phyloP scores from a whole-genome alignment of 2,329 filamentous ascomycete genomes.

The Trichophyton benhamiae region DNA sequence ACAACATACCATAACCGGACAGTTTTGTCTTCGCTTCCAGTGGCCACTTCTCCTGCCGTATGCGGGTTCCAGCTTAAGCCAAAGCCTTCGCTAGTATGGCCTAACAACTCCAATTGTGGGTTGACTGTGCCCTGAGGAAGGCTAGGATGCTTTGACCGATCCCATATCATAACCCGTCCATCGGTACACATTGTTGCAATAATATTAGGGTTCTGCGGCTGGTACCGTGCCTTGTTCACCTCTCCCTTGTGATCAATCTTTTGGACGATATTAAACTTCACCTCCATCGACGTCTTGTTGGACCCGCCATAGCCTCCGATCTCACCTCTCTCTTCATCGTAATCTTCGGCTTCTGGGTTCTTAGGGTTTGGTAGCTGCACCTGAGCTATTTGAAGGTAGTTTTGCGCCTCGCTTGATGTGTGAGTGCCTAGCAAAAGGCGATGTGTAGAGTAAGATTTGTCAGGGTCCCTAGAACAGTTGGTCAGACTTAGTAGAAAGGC shows the following conservation, averaged over 20 bases:
- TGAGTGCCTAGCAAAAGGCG: conserved; percentile 88
- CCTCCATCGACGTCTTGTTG: conserved; percentile 54
- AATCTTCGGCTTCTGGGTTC: conserved; percentile 59
- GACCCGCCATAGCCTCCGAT: conserved; percentile 74
- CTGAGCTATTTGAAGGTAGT: conserved; percentile 90
- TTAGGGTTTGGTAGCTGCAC: conserved; percentile 78
- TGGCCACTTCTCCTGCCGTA: conserved; percentile 65
- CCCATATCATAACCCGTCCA: conserved; percentile 81
- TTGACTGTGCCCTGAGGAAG: conserved; percentile 61
- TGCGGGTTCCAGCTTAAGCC: conserved; percentile 88
- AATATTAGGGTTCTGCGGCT: conserved; percentile 92
- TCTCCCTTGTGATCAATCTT: conserved; percentile 94
- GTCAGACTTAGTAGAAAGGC: conserved; percentile 6
- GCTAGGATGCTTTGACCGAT: conserved; percentile 83
- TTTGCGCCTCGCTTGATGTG: conserved; percentile 71
- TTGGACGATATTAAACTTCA: conserved; percentile 87
- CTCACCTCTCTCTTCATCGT: conserved; percentile 83
- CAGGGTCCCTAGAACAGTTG: conserved; percentile 47
- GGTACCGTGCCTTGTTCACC: conserved; percentile 96
- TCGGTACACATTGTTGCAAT: conserved; percentile 88
- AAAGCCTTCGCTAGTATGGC: conserved; percentile 81
- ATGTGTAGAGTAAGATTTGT: conserved; percentile 77
- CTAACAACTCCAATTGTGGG: conserved; percentile 71
- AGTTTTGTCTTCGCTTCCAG: conserved; percentile 83
- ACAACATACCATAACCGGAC: conserved; percentile 69